Evolutionary conservation across 306 rosid species (phyloP), one percentile per base, ranked within the genome.

Genomic region (Malus sieversii): DNA sequence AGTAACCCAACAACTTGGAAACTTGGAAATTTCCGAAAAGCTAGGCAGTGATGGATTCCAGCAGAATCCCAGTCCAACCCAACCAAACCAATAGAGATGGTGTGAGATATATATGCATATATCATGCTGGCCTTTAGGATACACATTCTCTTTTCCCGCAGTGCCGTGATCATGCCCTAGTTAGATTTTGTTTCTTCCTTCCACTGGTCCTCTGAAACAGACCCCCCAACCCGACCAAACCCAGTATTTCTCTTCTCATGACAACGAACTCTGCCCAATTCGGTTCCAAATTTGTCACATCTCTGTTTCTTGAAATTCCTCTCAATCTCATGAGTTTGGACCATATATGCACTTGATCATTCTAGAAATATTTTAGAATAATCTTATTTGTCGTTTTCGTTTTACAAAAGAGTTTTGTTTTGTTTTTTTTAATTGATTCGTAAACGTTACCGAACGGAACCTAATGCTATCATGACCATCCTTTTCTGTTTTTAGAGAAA

Each of bases 61-160:
- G 65, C 40, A 4, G 67, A 75, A 52, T 4, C 23, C 23, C 14
- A n/a, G 67, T 77, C 70, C 69, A 44, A 74, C 59, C 73, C 78
- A 74, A 75, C 82, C 66, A 82, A 71, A 77, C 27, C 52, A 67
- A 55, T 71, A 8, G 11, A 51, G 48, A 78, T 14, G 45, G 33
- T 72, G 67, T 62, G 79, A 76, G 70, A 73, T 67, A 63, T 63
- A 73, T 67, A 63, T 63, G 63, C 58, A 62, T 67, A 55, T 53
- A 70, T 60, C 19, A 48, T 88, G 89, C 71, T 86, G 76, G 78
- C 53, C 80, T 82, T 86, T 63, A 71, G 85, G 87, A 70, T 84
- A 74, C 87, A 87, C 81, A 73, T 71, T 81, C 72, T 79, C 45
- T 74, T 84, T 85, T 58, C 72, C 66, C 23, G 69, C 85, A 80